phyloP scores from a whole-genome alignment of 73 alveolate genomes.

The Effrenium voratum region DNA sequence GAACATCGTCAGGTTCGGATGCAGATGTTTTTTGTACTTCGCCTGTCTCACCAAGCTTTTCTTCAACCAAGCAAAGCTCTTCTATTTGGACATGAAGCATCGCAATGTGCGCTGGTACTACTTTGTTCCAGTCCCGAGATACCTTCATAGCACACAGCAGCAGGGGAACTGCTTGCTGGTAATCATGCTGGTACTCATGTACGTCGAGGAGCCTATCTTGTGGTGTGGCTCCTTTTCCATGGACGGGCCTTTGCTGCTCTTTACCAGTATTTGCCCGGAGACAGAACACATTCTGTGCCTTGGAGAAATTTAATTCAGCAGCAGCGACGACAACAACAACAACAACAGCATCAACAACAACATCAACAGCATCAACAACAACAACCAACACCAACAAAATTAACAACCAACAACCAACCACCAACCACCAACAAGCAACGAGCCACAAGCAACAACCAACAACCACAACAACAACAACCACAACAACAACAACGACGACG shows the following conservation, averaged over 20 bases:
- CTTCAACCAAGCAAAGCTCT: constrained; percentile 44
- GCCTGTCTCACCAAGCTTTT: constrained; percentile 42
- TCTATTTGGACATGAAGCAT: constrained; percentile 24
- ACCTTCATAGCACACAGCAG: constrained; percentile 4
- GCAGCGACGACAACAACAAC: too few relatives aligned
- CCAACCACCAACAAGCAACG: too few relatives aligned
- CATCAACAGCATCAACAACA: too few relatives aligned
- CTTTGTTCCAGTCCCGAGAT: neutral
- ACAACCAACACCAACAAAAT: too few relatives aligned
- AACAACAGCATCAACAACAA: too few relatives aligned
- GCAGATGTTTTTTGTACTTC: constrained; percentile 68
- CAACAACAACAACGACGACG: too few relatives aligned
- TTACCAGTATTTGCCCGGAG: neutral
- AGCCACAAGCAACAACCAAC: too few relatives aligned
- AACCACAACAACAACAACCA: too few relatives aligned
- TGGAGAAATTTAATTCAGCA: too few relatives aligned
- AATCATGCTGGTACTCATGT: constrained; percentile 37
- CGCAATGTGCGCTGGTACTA: constrained; percentile 2
- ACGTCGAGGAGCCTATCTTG: constrained; percentile 62
- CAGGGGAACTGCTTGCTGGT: constrained; percentile 4
- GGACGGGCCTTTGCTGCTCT: neutral
- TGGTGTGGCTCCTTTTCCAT: constrained; percentile 11
- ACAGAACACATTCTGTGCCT: neutral
- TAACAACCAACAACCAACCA: too few relatives aligned
- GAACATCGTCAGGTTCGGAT: constrained; percentile 22